phyloP scores from a whole-genome alignment of 73 alveolate genomes.

The Durusdinium trenchii region DNA sequence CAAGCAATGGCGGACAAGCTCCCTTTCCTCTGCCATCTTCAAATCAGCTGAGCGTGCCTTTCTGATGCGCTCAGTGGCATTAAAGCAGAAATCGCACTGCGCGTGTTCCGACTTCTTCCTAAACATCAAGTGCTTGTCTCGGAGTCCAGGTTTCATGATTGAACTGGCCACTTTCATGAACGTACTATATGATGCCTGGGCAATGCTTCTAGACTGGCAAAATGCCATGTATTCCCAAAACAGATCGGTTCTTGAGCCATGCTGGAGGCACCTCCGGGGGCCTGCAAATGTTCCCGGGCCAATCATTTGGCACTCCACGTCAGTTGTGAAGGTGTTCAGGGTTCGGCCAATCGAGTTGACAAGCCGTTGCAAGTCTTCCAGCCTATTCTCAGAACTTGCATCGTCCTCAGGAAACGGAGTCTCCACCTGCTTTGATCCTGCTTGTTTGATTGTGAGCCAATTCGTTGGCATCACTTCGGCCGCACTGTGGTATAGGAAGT shows the following conservation, averaged over 20 bases:
- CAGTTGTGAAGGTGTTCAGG: background rate
- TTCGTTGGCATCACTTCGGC: background rate
- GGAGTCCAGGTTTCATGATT: background rate
- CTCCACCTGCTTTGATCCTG: background rate
- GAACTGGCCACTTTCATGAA: background rate
- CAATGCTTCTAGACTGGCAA: background rate
- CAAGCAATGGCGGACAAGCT: background rate
- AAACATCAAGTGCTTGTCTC: background rate
- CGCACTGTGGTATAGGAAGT: background rate
- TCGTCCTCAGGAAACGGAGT: background rate
- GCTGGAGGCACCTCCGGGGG: background rate
- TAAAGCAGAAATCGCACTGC: background rate
- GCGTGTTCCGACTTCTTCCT: background rate
- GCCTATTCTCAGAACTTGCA: background rate
- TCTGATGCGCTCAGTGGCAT: background rate
- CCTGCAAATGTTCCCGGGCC: constrained; percentile 47
- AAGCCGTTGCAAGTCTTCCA: background rate
- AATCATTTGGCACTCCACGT: background rate
- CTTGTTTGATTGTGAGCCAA: background rate
- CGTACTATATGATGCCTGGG: background rate
- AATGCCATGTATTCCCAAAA: background rate
- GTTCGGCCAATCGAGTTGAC: background rate
- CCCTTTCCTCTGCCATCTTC: background rate
- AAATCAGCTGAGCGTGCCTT: background rate
- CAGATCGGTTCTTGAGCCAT: background rate